phyloP scores from a whole-genome alignment of 2,329 filamentous ascomycete species.

The Coleophoma crateriformis region DNA sequence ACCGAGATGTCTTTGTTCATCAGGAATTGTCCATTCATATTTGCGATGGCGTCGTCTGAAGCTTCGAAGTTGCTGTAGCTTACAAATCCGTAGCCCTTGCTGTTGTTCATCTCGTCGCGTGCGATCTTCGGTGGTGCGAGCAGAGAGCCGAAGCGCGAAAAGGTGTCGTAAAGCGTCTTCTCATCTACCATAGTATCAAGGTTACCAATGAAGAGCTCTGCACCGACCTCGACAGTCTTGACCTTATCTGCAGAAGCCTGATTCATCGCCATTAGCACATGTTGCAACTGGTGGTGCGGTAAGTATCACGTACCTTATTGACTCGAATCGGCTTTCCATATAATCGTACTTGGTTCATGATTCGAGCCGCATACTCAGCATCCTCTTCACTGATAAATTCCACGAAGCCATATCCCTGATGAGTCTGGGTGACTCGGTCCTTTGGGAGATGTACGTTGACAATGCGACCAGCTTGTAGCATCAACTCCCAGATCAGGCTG shows the following conservation, averaged over 20 bases:
- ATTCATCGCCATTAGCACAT: not conserved
- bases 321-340: conserved; percentile 94
- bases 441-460: conserved; percentile 98
- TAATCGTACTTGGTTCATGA: conserved; percentile 93
- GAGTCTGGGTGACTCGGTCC: conserved; percentile 92
- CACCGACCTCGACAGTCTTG: conserved; percentile 86
- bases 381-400: conserved; percentile 95
- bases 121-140: conserved; percentile 85
- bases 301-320: conserved; percentile 64
- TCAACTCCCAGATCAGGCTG: conserved; percentile 90
- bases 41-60: conserved; percentile 83
- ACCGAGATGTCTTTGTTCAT: conserved; percentile 96
- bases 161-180: conserved; percentile 92
- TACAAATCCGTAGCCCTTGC: conserved; percentile 95
- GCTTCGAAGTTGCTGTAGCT: conserved; percentile 91
- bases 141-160: conserved; percentile 84
- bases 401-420: conserved; percentile 98
- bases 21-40: conserved; percentile 94
- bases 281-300: not conserved
- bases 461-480: conserved; percentile 95
- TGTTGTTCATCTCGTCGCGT: conserved; percentile 79
- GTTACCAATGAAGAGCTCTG: conserved; percentile 95
- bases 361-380: conserved; percentile 91
- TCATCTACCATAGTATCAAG: conserved; percentile 92
- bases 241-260: conserved; percentile 82